Evolutionary conservation across 2,329 filamentous ascomycete genomes (phyloP).

Genomic region (Xylariomycetidae sp.): DNA sequence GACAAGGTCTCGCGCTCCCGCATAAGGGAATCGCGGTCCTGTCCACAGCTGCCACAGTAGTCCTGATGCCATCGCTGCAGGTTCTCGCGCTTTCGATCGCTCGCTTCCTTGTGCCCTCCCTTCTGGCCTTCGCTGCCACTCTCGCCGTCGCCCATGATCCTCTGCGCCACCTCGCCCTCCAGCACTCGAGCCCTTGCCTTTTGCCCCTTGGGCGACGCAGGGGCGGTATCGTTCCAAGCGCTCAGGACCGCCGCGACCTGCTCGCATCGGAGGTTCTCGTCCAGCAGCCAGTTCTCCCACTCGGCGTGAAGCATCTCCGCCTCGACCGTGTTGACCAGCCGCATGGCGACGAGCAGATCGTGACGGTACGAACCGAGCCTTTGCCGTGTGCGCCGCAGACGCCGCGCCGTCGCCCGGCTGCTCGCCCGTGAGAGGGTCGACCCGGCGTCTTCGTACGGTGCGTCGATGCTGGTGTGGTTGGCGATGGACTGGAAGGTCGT

Average conservation of each 20-base stretch:
- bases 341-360: constrained; percentile 83
- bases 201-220: constrained; percentile 3
- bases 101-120: constrained; percentile 4
- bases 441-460: constrained; percentile 48
- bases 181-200: constrained; percentile 3
- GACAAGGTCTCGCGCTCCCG: constrained; percentile 17
- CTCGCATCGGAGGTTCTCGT: constrained; percentile 72
- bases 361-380: constrained; percentile 79
- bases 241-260: constrained; percentile 45
- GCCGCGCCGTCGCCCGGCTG: constrained; percentile 51
- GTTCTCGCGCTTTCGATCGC: constrained; percentile 17
- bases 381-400: constrained; percentile 75
- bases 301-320: constrained; percentile 78
- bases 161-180: constrained; percentile 23
- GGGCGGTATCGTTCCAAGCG: constrained; percentile 14
- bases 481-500: constrained; percentile 55
- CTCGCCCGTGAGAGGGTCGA: constrained; percentile 35
- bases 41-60: constrained; percentile 51
- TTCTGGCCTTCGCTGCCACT: constrained; percentile 7
- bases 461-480: constrained; percentile 52
- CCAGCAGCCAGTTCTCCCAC: constrained; percentile 87
- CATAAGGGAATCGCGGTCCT: constrained; percentile 33
- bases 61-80: constrained; percentile 44
- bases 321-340: constrained; percentile 85
- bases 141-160: constrained; percentile 20